phyloP scores from a whole-genome alignment of 805 yeast species.

The Cyberlindnera subsufficiens region DNA sequence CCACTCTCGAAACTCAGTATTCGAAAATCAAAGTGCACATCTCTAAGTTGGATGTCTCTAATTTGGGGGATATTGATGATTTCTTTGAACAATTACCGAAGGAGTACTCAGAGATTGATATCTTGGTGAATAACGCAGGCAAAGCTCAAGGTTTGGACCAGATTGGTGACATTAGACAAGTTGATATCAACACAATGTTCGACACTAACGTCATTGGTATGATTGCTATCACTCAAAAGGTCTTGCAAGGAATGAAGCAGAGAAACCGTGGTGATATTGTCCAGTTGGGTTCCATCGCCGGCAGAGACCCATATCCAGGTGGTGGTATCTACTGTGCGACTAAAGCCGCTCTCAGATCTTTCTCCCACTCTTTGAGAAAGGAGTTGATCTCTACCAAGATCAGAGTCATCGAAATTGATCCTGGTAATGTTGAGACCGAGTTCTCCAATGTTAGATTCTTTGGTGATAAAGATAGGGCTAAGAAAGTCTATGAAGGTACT shows the following conservation, averaged over 20 bases:
- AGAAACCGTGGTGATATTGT: slow-evolving; percentile 70
- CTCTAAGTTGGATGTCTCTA: slow-evolving; percentile 52
- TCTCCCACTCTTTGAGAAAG: slow-evolving; percentile 65
- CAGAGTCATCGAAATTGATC: slow-evolving; percentile 60
- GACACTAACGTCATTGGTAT: slow-evolving; percentile 85
- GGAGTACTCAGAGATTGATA: slow-evolving; percentile 56
- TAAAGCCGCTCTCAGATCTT: slow-evolving; percentile 69
- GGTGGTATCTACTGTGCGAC: slow-evolving; percentile 77
- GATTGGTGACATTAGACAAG: slow-evolving; percentile 61
- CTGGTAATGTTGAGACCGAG: slow-evolving; percentile 67
- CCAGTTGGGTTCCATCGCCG: slow-evolving; percentile 76
- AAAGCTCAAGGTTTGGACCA: slow-evolving; percentile 76
- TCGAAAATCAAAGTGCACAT: slow-evolving; percentile 41
- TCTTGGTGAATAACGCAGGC: slow-evolving; percentile 69
- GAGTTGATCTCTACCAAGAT: slow-evolving; percentile 66
- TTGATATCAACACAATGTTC: slow-evolving; percentile 72
- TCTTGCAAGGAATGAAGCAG: slow-evolving; percentile 63
- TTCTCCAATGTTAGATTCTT: slow-evolving; percentile 55
- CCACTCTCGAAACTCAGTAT: slow-evolving; percentile 39
- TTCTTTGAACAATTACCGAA: slow-evolving; percentile 49
- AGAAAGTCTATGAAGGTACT: slow-evolving; percentile 49
- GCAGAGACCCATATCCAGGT: slow-evolving; percentile 75
- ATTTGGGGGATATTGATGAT: slow-evolving; percentile 42
- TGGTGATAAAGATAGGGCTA: slow-evolving; percentile 50
- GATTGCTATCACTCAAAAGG: slow-evolving; percentile 75